These are phyloP conservation scores for Leccinum sublutescens DNA, from an alignment of 768 basidiomycete species.

Conservation along the genomic window DNA sequence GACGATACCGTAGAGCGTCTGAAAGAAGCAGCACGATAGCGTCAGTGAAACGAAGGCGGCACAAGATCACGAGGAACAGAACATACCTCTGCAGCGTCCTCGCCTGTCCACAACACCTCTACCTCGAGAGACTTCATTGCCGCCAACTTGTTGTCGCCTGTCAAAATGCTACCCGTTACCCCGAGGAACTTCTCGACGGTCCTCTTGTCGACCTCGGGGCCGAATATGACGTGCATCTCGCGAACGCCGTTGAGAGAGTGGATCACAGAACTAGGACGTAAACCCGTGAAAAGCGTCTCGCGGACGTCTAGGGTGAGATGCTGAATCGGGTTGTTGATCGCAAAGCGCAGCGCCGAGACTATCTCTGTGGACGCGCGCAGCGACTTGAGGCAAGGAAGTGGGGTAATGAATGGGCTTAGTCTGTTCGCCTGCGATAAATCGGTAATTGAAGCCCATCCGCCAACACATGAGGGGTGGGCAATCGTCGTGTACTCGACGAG, in stretches of 20 bases:
- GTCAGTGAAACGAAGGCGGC: background rate
- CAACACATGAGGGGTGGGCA: background rate
- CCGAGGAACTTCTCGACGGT: conserved; percentile 33
- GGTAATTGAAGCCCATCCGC: conserved; percentile 8
- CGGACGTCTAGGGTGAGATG: conserved; percentile 25
- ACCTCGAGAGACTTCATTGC: conserved; percentile 26
- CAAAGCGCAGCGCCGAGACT: conserved; percentile 18
- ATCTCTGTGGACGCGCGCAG: conserved; percentile 29
- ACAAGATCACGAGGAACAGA: background rate
- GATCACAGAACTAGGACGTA: conserved; percentile 28
- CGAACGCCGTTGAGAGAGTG: conserved; percentile 29
- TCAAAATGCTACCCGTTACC: conserved; percentile 22
- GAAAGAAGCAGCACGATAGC: background rate
- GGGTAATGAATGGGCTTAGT: background rate
- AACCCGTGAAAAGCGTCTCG: conserved; percentile 29
- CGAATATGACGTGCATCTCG: conserved; percentile 30
- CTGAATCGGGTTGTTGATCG: conserved; percentile 17
- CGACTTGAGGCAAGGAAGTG: conserved; percentile 27
- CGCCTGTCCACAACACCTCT: conserved; percentile 27
- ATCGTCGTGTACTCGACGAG: conserved; percentile 16
- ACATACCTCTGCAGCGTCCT: conserved; percentile 31
- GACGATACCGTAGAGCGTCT: conserved; percentile 31
- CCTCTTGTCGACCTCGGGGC: conserved; percentile 33
- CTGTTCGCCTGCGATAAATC: background rate
- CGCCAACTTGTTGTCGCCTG: conserved; percentile 8